Base-by-base conservation (phyloP, 176 grass and related monocot genomes). In the Themeda triandra region DNA sequence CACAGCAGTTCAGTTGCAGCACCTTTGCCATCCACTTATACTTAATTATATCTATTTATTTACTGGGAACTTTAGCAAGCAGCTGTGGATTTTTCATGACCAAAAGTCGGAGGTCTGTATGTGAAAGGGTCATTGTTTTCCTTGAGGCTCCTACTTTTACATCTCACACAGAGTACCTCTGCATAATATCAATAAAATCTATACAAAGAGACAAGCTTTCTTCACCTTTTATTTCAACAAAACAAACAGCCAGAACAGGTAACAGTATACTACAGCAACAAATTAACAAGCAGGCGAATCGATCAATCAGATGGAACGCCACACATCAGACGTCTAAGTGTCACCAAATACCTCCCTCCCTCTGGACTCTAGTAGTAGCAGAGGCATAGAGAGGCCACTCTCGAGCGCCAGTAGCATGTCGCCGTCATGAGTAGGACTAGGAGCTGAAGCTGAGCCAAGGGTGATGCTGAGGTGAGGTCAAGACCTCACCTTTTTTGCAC, bases 391-490 rank as follows among this genome's bases (percentile, higher is more conserved):
- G 49, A 56, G 64, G 64, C 51, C 80, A 53, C 51, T 78, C 68
- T 40, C 13, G 1, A 25, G 69, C 69, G 30, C 81, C 81, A 81
- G 89, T 91, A 81, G 71, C 42, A 33, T 41, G 89, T 87, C 85
- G 19, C 53, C 75, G 33, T 87, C 89, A 54, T n/a, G n/a, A n/a
- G n/a, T n/a, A n/a, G n/a, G n/a, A n/a, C n/a, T n/a, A n/a, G n/a
- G n/a, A n/a, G n/a, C n/a, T n/a, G 60, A 2, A 82, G 49, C 72
- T 71, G 80, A 71, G 65, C 27, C 86, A 71, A 63, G 64, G 32
- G 48, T 84, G 75, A 87, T 91, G 84, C 75, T 23, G 60, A 48
- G 75, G 70, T 75, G 80, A 79, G 68, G 46, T 79, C 88, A 73
- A 46, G 79, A 66, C n/a, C 48, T 53, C 48, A 17, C 29, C 8